These are phyloP conservation scores for Dictyostelium firmibasis DNA, from an alignment of 78 protist genomes.

Conservation along the genomic window DNA sequence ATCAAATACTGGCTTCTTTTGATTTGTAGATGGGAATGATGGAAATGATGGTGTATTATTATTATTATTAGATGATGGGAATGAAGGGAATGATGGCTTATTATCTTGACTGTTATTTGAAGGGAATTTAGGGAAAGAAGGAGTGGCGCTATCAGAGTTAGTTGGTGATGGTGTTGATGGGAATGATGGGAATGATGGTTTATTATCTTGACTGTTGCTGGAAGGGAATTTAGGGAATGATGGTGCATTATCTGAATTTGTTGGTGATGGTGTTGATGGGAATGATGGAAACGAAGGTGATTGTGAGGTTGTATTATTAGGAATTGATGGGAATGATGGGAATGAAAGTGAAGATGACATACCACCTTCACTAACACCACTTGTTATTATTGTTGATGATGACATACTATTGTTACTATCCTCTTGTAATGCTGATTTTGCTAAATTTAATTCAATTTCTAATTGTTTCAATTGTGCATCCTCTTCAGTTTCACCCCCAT, in stretches of 20 bases:
- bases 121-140: conserved; percentile 24
- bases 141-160: neutral
- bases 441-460: neutral
- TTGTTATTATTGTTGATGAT: neutral
- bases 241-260: neutral
- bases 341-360: neutral
- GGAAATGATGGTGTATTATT: neutral
- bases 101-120: neutral
- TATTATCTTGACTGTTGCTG: neutral
- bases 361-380: neutral
- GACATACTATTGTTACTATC: neutral
- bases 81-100: neutral
- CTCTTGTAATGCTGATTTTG: neutral
- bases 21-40: conserved; percentile 23
- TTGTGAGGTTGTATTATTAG: too few species aligned
- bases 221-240: conserved; percentile 29
- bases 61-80: neutral
- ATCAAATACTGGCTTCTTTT: neutral
- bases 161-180: conserved; percentile 41
- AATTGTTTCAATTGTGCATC: conserved; percentile 7
- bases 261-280: neutral
- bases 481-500: neutral
- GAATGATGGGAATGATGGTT: conserved; percentile 13
- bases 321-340: neutral
- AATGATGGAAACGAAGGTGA: neutral